Evolutionary conservation across 2,329 filamentous ascomycete species (phyloP).

Genomic region (Triangularia setosa): DNA sequence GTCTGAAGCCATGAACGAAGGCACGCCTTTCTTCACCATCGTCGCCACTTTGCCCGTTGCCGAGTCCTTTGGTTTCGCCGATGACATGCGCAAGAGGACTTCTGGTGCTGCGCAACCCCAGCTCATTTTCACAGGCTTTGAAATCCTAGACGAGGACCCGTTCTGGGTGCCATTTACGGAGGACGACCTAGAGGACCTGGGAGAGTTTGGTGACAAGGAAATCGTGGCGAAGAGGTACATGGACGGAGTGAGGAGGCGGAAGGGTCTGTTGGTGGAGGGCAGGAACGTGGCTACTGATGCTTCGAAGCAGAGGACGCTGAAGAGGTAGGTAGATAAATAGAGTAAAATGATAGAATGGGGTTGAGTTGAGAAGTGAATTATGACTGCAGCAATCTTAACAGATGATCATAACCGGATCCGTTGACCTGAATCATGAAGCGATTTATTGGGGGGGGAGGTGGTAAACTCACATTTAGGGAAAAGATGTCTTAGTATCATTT

Average conservation of each 20-base stretch:
- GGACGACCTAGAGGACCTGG: conserved; percentile 92
- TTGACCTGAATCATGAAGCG: no score
- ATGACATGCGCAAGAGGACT: conserved; percentile 94
- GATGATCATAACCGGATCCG: no score
- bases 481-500: background rate
- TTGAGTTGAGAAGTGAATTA: background rate
- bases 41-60: conserved; percentile 82
- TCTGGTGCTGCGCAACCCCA: conserved; percentile 88
- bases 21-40: conserved; percentile 95
- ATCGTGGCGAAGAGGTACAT: conserved; percentile 97
- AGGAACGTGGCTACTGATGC: conserved; percentile 76
- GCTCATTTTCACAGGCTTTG: conserved; percentile 88
- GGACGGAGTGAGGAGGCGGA: conserved; percentile 79
- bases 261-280: conserved; percentile 81
- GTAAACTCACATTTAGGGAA: background rate
- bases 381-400: no score
- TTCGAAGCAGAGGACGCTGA: conserved; percentile 80
- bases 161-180: conserved; percentile 98
- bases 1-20: conserved; percentile 87
- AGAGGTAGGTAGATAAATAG: conserved; percentile 48
- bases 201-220: conserved; percentile 87
- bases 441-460: no score
- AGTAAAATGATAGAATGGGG: background rate
- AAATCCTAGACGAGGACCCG: conserved; percentile 90
- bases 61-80: conserved; percentile 91